phyloP scores from a whole-genome alignment of 1,284 basidiomycete species.

The Leucocoprinus gongylophorus region DNA sequence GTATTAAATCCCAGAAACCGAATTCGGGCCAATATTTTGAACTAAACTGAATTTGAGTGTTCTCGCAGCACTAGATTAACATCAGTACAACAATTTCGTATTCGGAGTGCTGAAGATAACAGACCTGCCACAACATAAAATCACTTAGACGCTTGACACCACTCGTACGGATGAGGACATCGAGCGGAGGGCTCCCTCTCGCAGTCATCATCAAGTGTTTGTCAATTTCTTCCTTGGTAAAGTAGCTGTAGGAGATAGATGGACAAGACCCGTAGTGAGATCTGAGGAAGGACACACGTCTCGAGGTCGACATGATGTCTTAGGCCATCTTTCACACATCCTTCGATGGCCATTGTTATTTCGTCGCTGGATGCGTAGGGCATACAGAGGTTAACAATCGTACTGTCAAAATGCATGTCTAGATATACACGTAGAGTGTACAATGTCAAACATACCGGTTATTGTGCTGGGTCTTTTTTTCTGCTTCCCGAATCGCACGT shows the following conservation, averaged over 20 bases:
- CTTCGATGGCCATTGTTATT: conserved; percentile 72
- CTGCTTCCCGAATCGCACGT: conserved; percentile 66
- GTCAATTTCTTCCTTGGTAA: conserved; percentile 63
- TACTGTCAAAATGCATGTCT: conserved; percentile 39
- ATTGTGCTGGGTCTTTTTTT: conserved; percentile 74
- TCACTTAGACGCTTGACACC: conserved; percentile 89
- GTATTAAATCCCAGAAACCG: conserved; percentile 65
- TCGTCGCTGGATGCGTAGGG: conserved; percentile 93
- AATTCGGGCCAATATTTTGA: conserved; percentile 93
- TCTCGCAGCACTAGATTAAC: conserved; percentile 54
- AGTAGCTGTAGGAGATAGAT: conserved; percentile 25
- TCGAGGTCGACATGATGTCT: conserved; percentile 31
- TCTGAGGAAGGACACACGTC: conserved; percentile 5
- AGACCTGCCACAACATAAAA: conserved; percentile 92
- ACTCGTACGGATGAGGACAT: conserved; percentile 89
- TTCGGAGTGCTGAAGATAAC: conserved; percentile 17
- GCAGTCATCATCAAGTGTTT: conserved; percentile 60
- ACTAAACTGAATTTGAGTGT: conserved; percentile 91
- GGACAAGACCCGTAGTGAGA: conserved; percentile 6
- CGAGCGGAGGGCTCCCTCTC: conserved; percentile 72
- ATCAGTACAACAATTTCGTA: background rate
- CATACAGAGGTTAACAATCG: conserved; percentile 92
- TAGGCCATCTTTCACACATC: conserved; percentile 46
- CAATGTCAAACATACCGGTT: conserved; percentile 41
- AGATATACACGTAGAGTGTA: conserved; percentile 1